These are phyloP conservation scores for Plectosphaerella cucumerina DNA, from an alignment of 2,329 filamentous ascomycete species.

Conservation along the genomic window DNA sequence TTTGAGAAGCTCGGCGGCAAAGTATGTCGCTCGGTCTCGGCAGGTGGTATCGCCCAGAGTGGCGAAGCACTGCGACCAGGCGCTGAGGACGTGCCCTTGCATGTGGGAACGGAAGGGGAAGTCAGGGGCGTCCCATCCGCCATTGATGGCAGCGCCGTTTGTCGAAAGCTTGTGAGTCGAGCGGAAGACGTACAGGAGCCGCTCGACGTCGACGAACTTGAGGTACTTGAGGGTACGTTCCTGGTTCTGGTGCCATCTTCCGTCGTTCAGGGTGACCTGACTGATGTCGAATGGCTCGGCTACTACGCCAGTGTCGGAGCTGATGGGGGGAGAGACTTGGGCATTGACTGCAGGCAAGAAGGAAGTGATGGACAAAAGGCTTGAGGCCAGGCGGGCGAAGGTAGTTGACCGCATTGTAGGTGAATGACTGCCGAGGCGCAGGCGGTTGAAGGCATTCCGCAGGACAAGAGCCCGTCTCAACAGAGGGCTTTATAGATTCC, in stretches of 20 bases:
- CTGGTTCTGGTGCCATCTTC: conserved; percentile 39
- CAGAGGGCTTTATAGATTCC: too few relatives aligned
- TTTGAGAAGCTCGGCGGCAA: conserved; percentile 42
- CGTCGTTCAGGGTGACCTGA: conserved; percentile 30
- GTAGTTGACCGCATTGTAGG: too few relatives aligned
- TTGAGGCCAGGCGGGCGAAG: too few relatives aligned
- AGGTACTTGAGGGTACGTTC: conserved; percentile 42
- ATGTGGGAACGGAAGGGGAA: conserved; percentile 49
- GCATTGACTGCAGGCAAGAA: conserved; percentile 1
- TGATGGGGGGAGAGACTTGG: conserved; percentile 19
- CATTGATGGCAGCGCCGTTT: conserved; percentile 37
- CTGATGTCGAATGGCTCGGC: conserved; percentile 34
- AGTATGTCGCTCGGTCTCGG: conserved; percentile 37
- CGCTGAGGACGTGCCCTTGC: conserved; percentile 47
- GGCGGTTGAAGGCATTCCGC: too few relatives aligned
- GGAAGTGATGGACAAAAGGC: too few relatives aligned
- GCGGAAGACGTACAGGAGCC: conserved; percentile 45
- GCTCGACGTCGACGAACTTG: conserved; percentile 37
- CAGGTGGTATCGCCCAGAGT: conserved; percentile 36
- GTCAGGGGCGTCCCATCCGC: conserved; percentile 49
- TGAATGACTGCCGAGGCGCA: too few relatives aligned
- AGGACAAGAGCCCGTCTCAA: too few relatives aligned
- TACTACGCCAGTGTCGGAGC: conserved; percentile 24
- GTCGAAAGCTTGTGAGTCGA: conserved; percentile 41
- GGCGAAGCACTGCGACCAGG: conserved; percentile 45